phyloP scores from a whole-genome alignment of 2,329 filamentous ascomycete genomes.

The Aspergillus ruber region DNA sequence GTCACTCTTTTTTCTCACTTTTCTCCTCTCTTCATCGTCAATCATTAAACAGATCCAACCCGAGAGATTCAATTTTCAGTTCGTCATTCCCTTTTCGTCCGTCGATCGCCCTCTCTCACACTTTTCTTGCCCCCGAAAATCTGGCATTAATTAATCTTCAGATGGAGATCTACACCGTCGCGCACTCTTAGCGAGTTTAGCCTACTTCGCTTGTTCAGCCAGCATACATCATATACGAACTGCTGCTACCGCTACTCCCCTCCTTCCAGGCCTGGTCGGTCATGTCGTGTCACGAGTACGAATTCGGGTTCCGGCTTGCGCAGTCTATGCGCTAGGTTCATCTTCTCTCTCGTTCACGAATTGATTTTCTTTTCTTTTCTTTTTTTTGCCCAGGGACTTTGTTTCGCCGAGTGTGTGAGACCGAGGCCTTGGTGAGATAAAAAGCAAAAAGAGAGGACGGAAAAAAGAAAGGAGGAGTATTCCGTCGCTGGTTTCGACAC shows the following conservation, averaged over 20 bases:
- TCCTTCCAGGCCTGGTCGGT: conserved; percentile 15
- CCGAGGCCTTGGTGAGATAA: background rate
- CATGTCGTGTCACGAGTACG: conserved; percentile 26
- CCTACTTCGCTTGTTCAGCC: background rate
- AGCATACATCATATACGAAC: background rate
- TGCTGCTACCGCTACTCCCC: background rate
- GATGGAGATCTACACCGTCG: background rate
- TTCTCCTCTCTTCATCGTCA: conserved; percentile 4
- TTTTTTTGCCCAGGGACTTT: background rate
- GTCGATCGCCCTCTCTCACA: background rate
- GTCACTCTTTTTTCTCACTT: conserved; percentile 4
- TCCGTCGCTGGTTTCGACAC: background rate
- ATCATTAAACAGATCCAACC: background rate
- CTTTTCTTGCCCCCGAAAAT: background rate
- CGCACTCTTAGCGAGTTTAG: background rate
- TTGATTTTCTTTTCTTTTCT: background rate
- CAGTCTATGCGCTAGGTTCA: conserved; percentile 11
- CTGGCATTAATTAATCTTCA: background rate
- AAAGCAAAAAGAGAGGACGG: background rate
- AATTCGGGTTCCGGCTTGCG: conserved; percentile 20
- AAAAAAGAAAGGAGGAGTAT: conserved; percentile 1
- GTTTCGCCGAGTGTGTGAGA: background rate
- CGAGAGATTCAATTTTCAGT: no score
- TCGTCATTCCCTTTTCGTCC: background rate
- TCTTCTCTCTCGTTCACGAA: background rate